phyloP scores from a whole-genome alignment of 1,284 basidiomycete genomes.

The Malassezia caprae region DNA sequence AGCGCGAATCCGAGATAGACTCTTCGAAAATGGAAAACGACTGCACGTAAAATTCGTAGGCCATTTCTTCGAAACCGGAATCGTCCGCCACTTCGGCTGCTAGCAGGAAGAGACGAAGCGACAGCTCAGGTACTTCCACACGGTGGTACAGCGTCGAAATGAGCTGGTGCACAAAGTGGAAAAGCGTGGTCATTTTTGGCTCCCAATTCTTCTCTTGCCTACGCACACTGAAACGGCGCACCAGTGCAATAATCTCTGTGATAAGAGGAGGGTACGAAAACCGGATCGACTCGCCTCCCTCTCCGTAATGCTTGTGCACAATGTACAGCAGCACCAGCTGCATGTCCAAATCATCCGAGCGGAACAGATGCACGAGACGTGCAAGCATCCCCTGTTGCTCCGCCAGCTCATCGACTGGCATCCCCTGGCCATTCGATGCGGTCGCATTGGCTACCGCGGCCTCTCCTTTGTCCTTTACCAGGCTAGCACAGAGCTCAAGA shows the following conservation, averaged over 20 bases:
- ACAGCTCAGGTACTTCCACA: slow-evolving; percentile 43
- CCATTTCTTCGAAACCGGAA: slow-evolving; percentile 41
- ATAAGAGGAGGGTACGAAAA: slow-evolving; percentile 43
- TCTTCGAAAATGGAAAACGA: slow-evolving; percentile 47
- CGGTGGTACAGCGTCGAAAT: slow-evolving; percentile 43
- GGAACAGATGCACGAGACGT: slow-evolving; percentile 44
- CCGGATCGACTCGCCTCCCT: slow-evolving; percentile 43
- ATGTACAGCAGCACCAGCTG: slow-evolving; percentile 43
- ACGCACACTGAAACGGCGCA: slow-evolving; percentile 39
- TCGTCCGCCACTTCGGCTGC: slow-evolving; percentile 44
- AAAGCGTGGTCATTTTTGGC: slow-evolving; percentile 40
- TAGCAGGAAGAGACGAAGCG: slow-evolving; percentile 38
- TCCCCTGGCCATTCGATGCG: background rate
- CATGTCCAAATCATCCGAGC: slow-evolving; percentile 34
- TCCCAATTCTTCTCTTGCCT: slow-evolving; percentile 31
- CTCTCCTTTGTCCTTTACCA: slow-evolving; percentile 39
- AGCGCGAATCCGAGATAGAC: slow-evolving; percentile 41
- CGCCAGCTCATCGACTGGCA: slow-evolving; percentile 36
- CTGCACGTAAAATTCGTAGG: slow-evolving; percentile 47
- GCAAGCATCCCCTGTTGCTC: slow-evolving; percentile 46
- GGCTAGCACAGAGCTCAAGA: slow-evolving; percentile 36
- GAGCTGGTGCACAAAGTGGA: slow-evolving; percentile 46
- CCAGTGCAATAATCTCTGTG: slow-evolving; percentile 35
- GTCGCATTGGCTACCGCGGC: slow-evolving; percentile 5
- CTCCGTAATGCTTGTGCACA: slow-evolving; percentile 37